Evolutionary conservation across 2,329 filamentous ascomycete genomes (phyloP), one percentile per base, ranked within the genome.

Genomic region (Trichoderma brevicompactum): DNA sequence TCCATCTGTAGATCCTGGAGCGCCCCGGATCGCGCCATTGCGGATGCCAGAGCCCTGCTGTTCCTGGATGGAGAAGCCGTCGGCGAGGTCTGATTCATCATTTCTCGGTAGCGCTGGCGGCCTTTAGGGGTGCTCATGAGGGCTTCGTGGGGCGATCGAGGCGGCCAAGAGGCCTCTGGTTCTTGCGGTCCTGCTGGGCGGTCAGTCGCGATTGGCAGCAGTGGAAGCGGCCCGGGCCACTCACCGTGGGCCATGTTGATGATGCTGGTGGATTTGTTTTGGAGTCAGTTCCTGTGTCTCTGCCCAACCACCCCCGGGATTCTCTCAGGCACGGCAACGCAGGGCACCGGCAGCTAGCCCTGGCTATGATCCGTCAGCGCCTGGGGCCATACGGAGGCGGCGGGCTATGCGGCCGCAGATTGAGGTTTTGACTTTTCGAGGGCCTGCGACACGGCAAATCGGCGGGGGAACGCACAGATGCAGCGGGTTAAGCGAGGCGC

Each of bases 111-210:
- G 75, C 88, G 89, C 74, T 89, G 87, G 72, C 93, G 89, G 61
- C 93, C 94, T 69, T 89, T 87, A 1, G 94, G 94, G 3, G 94
- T 88, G 74, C 85, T 83, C 43, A 88, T 73, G 19, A 90, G 81
- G 59, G 81, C 87, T 73, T 90, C 87, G 74, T 85, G 85, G 48
- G 88, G 88, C 64, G 87, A 90, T 74, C 85, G 81, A 23, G 88
- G 88, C 17, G 88, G 88, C 88, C 88, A 91, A 76, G 88, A 84
- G 50, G 81, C 76, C 72, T 83, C 81, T 67, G 80, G 75, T 71
- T 78, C 75, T 69, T 64, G 64, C 23, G 53, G 34, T 41, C 53
- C 65, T 66, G 62, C 48, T 52, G 23, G 56, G 63, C 56, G 54
- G 52, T 59, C 59, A 67, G 63, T 52, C 53, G n/a, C 19, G 40